Conservation (phyloP, 441 rosid genomes). For the Brassica balearica region DNA sequence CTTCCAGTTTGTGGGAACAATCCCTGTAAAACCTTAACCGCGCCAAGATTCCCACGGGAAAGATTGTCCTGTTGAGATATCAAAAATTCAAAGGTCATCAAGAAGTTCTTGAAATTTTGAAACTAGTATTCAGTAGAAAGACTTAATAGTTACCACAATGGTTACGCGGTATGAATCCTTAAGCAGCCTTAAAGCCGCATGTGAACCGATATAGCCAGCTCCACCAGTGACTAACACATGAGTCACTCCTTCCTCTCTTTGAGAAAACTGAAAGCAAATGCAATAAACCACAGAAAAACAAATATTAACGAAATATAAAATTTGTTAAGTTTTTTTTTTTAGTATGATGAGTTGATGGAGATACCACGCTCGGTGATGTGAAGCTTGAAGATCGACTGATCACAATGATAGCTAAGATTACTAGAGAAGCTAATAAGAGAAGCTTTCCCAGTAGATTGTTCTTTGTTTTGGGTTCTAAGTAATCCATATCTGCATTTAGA, state of each 20-base stretch:
- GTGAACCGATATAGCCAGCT: slow-evolving; percentile 96
- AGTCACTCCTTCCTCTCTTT: slow-evolving; percentile 69
- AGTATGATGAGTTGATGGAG: slow-evolving; percentile 2
- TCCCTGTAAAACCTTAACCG: slow-evolving; percentile 75
- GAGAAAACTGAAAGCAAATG: slow-evolving; percentile 54
- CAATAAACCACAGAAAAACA: neutral
- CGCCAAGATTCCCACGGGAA: slow-evolving; percentile 92
- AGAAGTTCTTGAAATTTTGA: neutral
- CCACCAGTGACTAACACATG: slow-evolving; percentile 97
- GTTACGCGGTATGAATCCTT: slow-evolving; percentile 51
- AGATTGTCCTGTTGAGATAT: slow-evolving; percentile 77
- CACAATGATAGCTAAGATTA: slow-evolving; percentile 78
- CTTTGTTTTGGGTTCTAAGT: slow-evolving; percentile 76
- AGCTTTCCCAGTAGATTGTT: slow-evolving; percentile 66
- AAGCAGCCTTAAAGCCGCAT: slow-evolving; percentile 81
- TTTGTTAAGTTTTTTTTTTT: neutral
- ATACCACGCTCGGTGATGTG: slow-evolving; percentile 69
- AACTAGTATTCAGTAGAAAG: neutral
- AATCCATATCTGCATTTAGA: slow-evolving; percentile 68
- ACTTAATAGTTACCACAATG: slow-evolving; percentile 46
- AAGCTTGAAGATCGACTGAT: slow-evolving; percentile 75
- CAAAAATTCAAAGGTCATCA: neutral
- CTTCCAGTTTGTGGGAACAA: slow-evolving; percentile 89
- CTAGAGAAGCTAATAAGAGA: slow-evolving; percentile 68
- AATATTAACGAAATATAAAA: neutral